Conservation (phyloP, 163 green algal genomes). For the Botryococcus braunii region DNA sequence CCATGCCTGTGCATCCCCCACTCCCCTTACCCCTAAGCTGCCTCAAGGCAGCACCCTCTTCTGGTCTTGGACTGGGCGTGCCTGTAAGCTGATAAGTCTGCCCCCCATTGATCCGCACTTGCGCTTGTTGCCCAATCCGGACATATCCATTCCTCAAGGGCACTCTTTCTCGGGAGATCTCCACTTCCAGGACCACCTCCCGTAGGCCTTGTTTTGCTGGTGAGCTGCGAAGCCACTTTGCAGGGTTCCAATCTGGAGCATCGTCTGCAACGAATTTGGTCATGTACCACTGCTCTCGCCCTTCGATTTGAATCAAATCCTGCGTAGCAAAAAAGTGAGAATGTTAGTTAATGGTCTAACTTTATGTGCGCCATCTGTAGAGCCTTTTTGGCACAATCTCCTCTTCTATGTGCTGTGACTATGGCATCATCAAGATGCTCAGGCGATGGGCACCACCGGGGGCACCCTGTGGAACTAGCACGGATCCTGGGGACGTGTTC, state of each 20-base stretch:
- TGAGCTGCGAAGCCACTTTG: conserved; percentile 31
- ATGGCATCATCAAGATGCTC: too few relatives aligned
- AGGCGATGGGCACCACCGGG: too few relatives aligned
- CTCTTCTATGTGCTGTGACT: too few relatives aligned
- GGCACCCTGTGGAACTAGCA: too few relatives aligned
- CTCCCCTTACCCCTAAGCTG: too few relatives aligned
- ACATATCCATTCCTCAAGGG: conserved; percentile 70
- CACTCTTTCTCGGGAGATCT: conserved; percentile 68
- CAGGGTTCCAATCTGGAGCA: conserved; percentile 67
- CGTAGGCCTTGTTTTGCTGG: conserved; percentile 33
- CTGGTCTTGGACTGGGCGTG: too few relatives aligned
- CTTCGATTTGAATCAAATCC: conserved; percentile 58
- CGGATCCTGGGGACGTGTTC: too few relatives aligned
- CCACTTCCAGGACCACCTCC: conserved; percentile 43
- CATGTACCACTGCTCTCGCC: conserved; percentile 66
- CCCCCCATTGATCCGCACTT: conserved; percentile 56
- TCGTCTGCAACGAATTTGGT: conserved; percentile 66
- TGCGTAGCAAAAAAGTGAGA: conserved; percentile 19
- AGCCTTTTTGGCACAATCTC: too few relatives aligned
- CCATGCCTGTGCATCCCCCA: too few relatives aligned
- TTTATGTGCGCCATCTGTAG: too few relatives aligned
- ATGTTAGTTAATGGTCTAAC: neutral
- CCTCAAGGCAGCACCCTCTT: too few relatives aligned
- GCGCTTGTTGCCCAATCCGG: conserved; percentile 49
- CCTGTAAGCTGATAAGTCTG: too few relatives aligned